Conservation (phyloP, 2,329 filamentous ascomycete genomes). For the Aspergillus fumigatiaffinis region DNA sequence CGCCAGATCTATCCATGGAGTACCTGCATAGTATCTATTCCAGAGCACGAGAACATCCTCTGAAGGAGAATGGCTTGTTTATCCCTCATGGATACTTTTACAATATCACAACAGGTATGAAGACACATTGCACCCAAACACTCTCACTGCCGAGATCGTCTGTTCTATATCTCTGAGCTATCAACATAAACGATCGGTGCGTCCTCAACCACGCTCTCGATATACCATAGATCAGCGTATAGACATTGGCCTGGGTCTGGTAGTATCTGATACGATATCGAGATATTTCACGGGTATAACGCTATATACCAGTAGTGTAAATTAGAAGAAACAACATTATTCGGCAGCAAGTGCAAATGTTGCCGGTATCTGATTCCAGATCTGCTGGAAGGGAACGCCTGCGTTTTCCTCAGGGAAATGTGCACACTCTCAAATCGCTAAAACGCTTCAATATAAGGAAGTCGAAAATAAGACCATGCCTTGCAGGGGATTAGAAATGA, state of each 20-base stretch:
- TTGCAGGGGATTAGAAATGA: slow-evolving; percentile 7
- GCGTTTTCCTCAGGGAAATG: slow-evolving; percentile 10
- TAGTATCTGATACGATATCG: neutral
- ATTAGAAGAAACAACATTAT: neutral
- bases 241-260: neutral
- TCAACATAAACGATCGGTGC: neutral
- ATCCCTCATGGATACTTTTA: neutral
- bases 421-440: slow-evolving; percentile 19
- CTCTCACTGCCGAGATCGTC: neutral
- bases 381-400: slow-evolving; percentile 19
- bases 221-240: neutral
- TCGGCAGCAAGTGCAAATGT: slow-evolving; percentile 1
- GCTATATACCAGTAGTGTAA: neutral
- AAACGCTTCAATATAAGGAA: slow-evolving; percentile 18
- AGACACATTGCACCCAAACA: neutral
- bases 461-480: neutral
- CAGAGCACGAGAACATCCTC: too few species aligned
- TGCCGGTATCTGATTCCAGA: slow-evolving; percentile 18
- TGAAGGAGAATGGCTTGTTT: neutral
- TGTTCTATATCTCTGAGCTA: neutral
- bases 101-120: neutral
- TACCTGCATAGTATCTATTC: neutral
- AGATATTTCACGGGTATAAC: neutral
- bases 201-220: neutral
- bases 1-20: neutral